These are phyloP conservation scores for Arthrinium puccinioides DNA, from an alignment of 2,329 filamentous ascomycete genomes.

Conservation along the genomic window DNA sequence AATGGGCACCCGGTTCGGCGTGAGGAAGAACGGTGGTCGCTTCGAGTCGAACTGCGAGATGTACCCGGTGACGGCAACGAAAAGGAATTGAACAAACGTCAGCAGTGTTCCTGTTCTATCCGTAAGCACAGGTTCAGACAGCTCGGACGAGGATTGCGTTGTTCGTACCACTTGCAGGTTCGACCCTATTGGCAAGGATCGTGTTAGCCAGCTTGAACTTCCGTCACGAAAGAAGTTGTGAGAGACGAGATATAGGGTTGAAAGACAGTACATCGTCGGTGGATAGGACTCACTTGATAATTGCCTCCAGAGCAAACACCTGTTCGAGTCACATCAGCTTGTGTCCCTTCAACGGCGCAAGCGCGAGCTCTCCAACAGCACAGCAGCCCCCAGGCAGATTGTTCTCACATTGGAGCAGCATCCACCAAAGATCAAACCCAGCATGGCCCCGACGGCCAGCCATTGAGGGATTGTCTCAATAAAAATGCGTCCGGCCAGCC, in stretches of 20 bases:
- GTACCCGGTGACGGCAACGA: constrained; percentile 73
- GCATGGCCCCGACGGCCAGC: constrained; percentile 60
- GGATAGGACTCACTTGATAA: constrained; percentile 67
- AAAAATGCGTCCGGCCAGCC: constrained; percentile 43
- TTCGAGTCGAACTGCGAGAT: constrained; percentile 65
- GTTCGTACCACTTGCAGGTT: constrained; percentile 69
- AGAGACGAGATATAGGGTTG: constrained; percentile 10
- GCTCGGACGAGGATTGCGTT: constrained; percentile 9
- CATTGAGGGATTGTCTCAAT: constrained; percentile 55
- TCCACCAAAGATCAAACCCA: constrained; percentile 86
- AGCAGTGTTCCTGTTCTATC: constrained; percentile 61
- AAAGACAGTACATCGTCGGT: constrained; percentile 8
- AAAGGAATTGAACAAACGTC: constrained; percentile 83
- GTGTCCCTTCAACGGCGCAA: too few relatives aligned
- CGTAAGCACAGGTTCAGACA: constrained; percentile 7
- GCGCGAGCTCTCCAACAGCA: neutral
- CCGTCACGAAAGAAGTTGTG: too few relatives aligned
- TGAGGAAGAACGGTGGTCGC: constrained; percentile 64
- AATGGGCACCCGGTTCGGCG: constrained; percentile 72
- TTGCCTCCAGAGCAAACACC: constrained; percentile 94
- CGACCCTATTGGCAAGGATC: constrained; percentile 50
- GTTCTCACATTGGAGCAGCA: constrained; percentile 80
- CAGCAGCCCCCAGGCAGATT: neutral
- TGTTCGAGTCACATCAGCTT: constrained; percentile 33
- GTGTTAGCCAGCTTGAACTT: constrained; percentile 1